Percentiles rank a stretch among this genome's conserved stretches.
phyloP scores from a whole-genome alignment of 1,139 yeast species.

The Kodamaea anthophila region DNA sequence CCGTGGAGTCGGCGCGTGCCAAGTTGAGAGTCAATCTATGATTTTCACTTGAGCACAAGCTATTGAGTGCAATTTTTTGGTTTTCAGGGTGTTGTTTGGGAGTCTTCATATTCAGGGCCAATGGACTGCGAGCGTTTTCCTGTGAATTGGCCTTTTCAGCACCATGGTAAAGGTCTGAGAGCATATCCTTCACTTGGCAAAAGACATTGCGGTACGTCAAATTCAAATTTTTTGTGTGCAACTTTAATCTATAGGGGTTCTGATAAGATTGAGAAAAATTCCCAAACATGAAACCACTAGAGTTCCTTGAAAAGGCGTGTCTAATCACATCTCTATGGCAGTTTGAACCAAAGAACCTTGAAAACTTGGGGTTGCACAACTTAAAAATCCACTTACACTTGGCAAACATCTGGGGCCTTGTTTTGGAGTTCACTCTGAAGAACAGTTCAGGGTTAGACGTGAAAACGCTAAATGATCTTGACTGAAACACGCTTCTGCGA shows the following conservation, averaged over 20 bases:
- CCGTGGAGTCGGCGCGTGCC: slow-evolving; percentile 29
- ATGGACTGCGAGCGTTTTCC: background rate
- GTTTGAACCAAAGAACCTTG: slow-evolving; percentile 6
- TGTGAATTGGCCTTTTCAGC: slow-evolving; percentile 2
- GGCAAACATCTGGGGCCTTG: slow-evolving; percentile 9
- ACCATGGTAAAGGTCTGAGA: background rate
- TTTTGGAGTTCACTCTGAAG: slow-evolving; percentile 9
- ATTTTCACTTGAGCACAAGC: slow-evolving; percentile 30
- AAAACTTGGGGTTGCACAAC: slow-evolving; percentile 11
- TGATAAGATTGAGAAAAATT: slow-evolving; percentile 23
- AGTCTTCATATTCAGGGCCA: background rate
- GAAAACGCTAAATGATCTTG: slow-evolving; percentile 9
- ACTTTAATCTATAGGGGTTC: slow-evolving; percentile 16
- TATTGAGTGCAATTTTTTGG: slow-evolving; percentile 11
- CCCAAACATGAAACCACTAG: slow-evolving; percentile 17
- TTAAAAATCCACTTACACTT: slow-evolving; percentile 11
- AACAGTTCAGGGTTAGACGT: slow-evolving; percentile 6
- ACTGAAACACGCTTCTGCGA: slow-evolving; percentile 1
- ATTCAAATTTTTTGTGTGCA: slow-evolving; percentile 16
- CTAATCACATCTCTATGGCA: slow-evolving; percentile 7
- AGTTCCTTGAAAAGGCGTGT: slow-evolving; percentile 8
- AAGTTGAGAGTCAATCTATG: slow-evolving; percentile 32
- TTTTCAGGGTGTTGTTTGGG: slow-evolving; percentile 3
- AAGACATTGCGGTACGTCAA: slow-evolving; percentile 17
- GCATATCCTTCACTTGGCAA: slow-evolving; percentile 10